phyloP scores from a whole-genome alignment of 2,329 filamentous ascomycete species.

The Neofusicoccum sp. region DNA sequence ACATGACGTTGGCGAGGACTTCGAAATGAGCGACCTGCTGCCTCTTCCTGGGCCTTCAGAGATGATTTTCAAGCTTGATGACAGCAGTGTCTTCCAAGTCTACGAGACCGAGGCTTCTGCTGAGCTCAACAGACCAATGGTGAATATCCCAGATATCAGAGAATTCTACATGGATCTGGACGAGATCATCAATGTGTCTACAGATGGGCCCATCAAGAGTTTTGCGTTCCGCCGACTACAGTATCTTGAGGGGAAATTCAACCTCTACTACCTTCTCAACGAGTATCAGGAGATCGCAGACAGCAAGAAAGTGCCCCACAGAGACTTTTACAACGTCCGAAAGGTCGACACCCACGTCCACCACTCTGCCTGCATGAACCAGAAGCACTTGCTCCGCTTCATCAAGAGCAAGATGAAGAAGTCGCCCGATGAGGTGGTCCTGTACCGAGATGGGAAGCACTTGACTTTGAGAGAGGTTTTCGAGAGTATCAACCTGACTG shows the following conservation, averaged over 20 bases:
- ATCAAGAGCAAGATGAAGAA: constrained; percentile 99
- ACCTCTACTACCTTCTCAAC: constrained; percentile 87
- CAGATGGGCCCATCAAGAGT: constrained; percentile 93
- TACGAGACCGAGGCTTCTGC: constrained; percentile 68
- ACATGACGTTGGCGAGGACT: constrained; percentile 88
- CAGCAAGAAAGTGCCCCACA: constrained; percentile 94
- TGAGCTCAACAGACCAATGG: constrained; percentile 65
- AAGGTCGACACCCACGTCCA: constrained; percentile 99
- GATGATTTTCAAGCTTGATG: constrained; percentile 76
- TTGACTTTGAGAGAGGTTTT: constrained; percentile 92
- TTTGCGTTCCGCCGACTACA: constrained; percentile 93
- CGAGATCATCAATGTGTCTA: constrained; percentile 80
- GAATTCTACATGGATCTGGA: constrained; percentile 97
- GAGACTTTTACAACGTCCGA: constrained; percentile 98
- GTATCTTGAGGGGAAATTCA: constrained; percentile 96
- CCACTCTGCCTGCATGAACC: constrained; percentile 99
- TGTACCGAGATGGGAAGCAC: constrained; percentile 88
- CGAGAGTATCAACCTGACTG: constrained; percentile 93
- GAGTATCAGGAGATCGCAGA: constrained; percentile 98
- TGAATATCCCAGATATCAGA: constrained; percentile 84
- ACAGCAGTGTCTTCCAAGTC: constrained; percentile 87
- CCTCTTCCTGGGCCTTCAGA: constrained; percentile 70
- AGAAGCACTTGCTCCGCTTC: constrained; percentile 95
- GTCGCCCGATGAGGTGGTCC: constrained; percentile 86
- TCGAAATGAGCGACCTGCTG: constrained; percentile 73